These are phyloP conservation scores for Rhododendron molle DNA, from an alignment of 148 eudicot genomes.

Conservation along the genomic window DNA sequence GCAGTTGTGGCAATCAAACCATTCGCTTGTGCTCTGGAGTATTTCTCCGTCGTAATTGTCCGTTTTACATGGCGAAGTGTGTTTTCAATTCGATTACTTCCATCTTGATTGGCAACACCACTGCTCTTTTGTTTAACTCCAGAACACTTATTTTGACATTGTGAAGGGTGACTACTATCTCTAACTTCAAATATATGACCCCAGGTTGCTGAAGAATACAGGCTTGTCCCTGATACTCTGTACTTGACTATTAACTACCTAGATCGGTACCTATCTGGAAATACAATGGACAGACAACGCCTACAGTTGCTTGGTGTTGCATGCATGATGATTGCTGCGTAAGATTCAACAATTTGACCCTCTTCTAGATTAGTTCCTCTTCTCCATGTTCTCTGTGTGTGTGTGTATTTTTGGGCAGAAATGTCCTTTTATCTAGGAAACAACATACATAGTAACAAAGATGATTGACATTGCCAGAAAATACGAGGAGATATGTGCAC, in stretches of 20 bases:
- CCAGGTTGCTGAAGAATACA: conserved; percentile 93
- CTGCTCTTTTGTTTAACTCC: background rate
- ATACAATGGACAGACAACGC: conserved; percentile 69
- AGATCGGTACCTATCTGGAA: conserved; percentile 92
- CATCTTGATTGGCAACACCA: background rate
- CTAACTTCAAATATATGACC: conserved; percentile 1
- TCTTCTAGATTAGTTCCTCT: background rate
- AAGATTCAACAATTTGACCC: conserved; percentile 25
- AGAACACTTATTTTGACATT: background rate
- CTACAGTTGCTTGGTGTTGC: conserved; percentile 91
- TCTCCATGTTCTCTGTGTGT: background rate
- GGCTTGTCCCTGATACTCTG: conserved; percentile 92
- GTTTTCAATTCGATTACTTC: background rate
- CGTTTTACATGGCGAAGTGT: background rate
- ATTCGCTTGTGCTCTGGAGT: background rate
- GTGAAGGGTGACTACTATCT: background rate
- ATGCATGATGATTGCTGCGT: conserved; percentile 98
- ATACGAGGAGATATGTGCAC: conserved; percentile 98
- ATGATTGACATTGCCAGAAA: conserved; percentile 39
- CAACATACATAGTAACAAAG: background rate
- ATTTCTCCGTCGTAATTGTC: background rate
- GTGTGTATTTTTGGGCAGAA: background rate
- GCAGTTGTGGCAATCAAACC: background rate
- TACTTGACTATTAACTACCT: conserved; percentile 87
- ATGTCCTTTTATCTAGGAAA: background rate